Evolutionary conservation across 306 rosid species (phyloP).

Genomic region (Trifolium dubium): DNA sequence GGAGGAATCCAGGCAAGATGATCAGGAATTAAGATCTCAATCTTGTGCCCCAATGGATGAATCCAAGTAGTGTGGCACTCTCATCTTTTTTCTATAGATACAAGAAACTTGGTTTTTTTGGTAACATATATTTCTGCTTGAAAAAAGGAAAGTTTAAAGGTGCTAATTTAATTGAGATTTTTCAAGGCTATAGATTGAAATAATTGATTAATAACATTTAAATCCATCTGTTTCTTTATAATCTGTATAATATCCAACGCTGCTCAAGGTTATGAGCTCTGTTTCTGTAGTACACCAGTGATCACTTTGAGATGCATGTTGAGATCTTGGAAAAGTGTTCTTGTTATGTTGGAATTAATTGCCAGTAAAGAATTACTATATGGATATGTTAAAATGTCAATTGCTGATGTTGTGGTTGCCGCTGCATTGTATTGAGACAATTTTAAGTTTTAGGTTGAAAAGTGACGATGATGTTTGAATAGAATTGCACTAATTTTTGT

Average conservation of each 20-base stretch:
- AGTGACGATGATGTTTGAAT: no score
- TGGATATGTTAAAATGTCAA: background rate
- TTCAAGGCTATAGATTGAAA: slow-evolving; percentile 30
- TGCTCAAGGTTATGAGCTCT: background rate
- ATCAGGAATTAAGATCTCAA: slow-evolving; percentile 72
- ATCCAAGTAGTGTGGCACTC: slow-evolving; percentile 53
- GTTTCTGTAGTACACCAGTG: background rate
- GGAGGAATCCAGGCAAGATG: slow-evolving; percentile 70
- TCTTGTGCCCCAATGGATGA: slow-evolving; percentile 84
- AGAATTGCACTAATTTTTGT: no score
- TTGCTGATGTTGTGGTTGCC: background rate
- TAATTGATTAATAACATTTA: slow-evolving; percentile 31
- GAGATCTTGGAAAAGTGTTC: background rate
- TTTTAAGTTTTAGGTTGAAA: no score
- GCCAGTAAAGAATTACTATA: background rate
- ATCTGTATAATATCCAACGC: background rate
- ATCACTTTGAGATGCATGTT: no score
- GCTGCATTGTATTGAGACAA: background rate
- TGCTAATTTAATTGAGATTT: slow-evolving; percentile 28
- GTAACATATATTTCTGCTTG: slow-evolving; percentile 33
- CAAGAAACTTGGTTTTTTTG: slow-evolving; percentile 18
- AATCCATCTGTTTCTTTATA: background rate
- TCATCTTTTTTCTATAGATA: slow-evolving; percentile 31
- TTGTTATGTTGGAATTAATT: background rate
- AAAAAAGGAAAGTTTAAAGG: slow-evolving; percentile 32